Evolutionary conservation across 257 asterid genomes (phyloP).

Genomic region (Datura wrightii): DNA sequence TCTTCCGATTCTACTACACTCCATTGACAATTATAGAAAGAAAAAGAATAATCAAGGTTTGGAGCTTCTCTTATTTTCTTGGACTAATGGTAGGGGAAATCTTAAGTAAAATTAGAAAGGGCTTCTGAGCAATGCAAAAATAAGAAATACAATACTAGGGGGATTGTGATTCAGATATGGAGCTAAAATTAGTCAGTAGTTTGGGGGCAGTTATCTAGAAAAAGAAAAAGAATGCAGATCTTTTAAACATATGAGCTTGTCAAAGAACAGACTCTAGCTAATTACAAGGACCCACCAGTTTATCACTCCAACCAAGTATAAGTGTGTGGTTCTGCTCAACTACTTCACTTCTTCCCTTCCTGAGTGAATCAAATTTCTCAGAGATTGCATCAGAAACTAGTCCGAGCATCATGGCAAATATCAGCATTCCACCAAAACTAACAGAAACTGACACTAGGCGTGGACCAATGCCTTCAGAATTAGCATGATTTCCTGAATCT

Average conservation of each 20-base stretch:
- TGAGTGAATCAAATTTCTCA: slow-evolving; percentile 88
- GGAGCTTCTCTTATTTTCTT: slow-evolving; percentile 15
- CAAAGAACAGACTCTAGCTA: background rate
- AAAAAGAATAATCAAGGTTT: background rate
- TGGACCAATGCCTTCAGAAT: slow-evolving; percentile 79
- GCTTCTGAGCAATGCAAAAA: slow-evolving; percentile 20
- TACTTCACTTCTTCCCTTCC: slow-evolving; percentile 94
- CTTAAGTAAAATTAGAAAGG: background rate
- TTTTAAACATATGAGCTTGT: slow-evolving; percentile 8
- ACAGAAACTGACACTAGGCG: slow-evolving; percentile 76
- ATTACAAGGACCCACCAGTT: slow-evolving; percentile 59
- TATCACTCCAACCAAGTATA: slow-evolving; percentile 95
- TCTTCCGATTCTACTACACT: slow-evolving; percentile 7
- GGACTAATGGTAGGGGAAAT: slow-evolving; percentile 12
- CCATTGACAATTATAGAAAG: background rate
- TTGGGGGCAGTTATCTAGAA: background rate
- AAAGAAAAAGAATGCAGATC: slow-evolving; percentile 5
- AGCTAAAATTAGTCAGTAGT: slow-evolving; percentile 3
- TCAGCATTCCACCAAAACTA: slow-evolving; percentile 95
- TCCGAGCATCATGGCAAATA: slow-evolving; percentile 97
- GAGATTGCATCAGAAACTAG: slow-evolving; percentile 92
- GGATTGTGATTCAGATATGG: slow-evolving; percentile 5
- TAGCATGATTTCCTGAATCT: slow-evolving; percentile 80
- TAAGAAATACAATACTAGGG: background rate
- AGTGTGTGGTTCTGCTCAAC: slow-evolving; percentile 90